Base-by-base conservation (phyloP, 2,329 filamentous ascomycete genomes). In the Tothia fuscella region DNA sequence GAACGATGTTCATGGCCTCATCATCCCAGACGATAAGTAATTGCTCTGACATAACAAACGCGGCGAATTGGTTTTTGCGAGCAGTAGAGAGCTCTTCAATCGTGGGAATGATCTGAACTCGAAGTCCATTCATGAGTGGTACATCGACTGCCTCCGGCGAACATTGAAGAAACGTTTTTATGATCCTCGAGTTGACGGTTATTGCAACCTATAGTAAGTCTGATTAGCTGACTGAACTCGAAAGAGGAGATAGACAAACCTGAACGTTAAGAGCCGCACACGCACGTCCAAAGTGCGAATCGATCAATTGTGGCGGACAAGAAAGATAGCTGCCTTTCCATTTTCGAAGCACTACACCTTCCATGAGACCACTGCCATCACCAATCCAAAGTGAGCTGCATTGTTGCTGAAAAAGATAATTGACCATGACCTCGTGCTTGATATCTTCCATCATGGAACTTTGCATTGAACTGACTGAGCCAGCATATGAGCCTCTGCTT, bases 1-100 rank as follows among this genome's bases (percentile, higher is more conserved):
- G 63, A 4, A 87, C 67, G 6, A 89, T 64, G 52, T 85, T 76
- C 43, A 80, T 66, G 1, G 82, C 74, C 43, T 88, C 81, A 49
- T 89, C 83, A 49, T 89, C 83, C 84, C 84, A 91, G 1, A 89
- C 82, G 2, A 89, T 66, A 1, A 91, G 64, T 4, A 88, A 65
- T 4, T 75, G 74, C 47, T 83, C 78, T 0, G 73, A 74, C 2
- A 80, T 77, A 31, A 89, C 70, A 55, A 89, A 88, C 6, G 84
- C 83, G 10, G 82, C 83, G 49, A 82, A 87, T 55, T 89, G 83
- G 56, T 85, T 76, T 57, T 85, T 88, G 45, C 82, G 71, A 4
- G 81, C 82, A 30, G 75, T 69, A 0, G 76, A 70, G 3, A 87
- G 68, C 53, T 86, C 80, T 13, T 80, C 73, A 34, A 87, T 71